Evolutionary conservation across 176 grass and related monocot genomes (phyloP).

Genomic region (Paspalum notatum): DNA sequence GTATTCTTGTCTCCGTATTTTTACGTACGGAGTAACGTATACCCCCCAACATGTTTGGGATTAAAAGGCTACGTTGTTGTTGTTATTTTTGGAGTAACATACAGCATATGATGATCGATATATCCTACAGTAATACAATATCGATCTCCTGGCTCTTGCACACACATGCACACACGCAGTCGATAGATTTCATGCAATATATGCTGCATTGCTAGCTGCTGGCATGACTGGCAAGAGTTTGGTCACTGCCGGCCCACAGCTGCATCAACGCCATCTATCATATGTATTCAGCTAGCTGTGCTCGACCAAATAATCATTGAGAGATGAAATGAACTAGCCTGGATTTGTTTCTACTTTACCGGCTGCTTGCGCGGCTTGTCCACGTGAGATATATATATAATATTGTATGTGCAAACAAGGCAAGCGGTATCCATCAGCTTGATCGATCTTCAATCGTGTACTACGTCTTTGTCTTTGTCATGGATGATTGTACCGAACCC

Average conservation of each 20-base stretch:
- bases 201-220: too few relatives aligned
- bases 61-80: too few relatives aligned
- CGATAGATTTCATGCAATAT: not conserved
- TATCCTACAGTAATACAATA: too few relatives aligned
- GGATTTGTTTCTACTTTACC: not conserved
- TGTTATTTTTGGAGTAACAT: too few relatives aligned
- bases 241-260: not conserved
- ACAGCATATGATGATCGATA: too few relatives aligned
- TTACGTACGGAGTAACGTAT: too few relatives aligned
- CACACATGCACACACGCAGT: not conserved
- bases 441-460: not conserved
- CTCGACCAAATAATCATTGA: not conserved
- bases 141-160: not conserved
- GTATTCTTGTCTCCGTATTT: too few relatives aligned
- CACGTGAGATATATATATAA: not conserved
- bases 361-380: not conserved
- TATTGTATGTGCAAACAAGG: conserved; percentile 20
- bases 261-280: not conserved
- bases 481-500: conserved; percentile 13
- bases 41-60: too few relatives aligned
- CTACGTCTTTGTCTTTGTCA: not conserved
- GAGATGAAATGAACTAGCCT: not conserved
- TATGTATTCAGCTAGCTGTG: not conserved
- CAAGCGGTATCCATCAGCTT: not conserved
- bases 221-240: not conserved